phyloP scores from a whole-genome alignment of 2,329 filamentous ascomycete genomes.

The Pseudocercospora pini-densiflorae region DNA sequence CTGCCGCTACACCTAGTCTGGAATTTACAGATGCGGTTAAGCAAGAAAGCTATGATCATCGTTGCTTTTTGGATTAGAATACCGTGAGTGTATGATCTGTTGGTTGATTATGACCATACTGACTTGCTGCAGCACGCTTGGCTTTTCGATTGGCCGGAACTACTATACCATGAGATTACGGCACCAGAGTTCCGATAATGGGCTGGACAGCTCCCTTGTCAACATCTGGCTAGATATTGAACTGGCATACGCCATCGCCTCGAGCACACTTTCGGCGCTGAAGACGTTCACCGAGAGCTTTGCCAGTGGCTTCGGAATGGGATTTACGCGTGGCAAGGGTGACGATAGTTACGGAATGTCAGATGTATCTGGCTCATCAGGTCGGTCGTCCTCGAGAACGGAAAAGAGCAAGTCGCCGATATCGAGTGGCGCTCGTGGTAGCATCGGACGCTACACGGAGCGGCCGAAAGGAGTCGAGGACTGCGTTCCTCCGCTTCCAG shows the following conservation, averaged over 20 bases:
- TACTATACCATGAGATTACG: constrained; percentile 39
- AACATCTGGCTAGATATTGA: constrained; percentile 45
- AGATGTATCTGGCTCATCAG: constrained; percentile 28
- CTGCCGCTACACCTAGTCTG: constrained; percentile 43
- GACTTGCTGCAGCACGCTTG: constrained; percentile 36
- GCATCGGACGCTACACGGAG: not conserved
- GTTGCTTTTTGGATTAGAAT: constrained; percentile 45
- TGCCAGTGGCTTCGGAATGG: constrained; percentile 46
- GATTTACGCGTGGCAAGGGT: constrained; percentile 35
- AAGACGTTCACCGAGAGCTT: constrained; percentile 49
- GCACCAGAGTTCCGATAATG: constrained; percentile 35
- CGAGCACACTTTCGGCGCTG: constrained; percentile 48
- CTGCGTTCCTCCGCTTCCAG: constrained; percentile 1
- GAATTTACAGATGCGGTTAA: constrained; percentile 43
- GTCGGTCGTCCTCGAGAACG: constrained; percentile 20
- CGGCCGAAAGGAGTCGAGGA: constrained; percentile 6
- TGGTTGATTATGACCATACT: not conserved
- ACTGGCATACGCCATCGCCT: constrained; percentile 44
- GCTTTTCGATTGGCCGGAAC: constrained; percentile 42
- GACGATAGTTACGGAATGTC: constrained; percentile 38
- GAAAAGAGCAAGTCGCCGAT: constrained; percentile 23
- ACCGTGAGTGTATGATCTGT: constrained; percentile 34
- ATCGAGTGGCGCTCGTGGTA: constrained; percentile 10
- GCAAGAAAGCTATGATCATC: constrained; percentile 42
- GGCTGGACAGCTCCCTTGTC: constrained; percentile 39